Conservation (phyloP, 805 yeast genomes). For the Soucietia sequanensis region DNA sequence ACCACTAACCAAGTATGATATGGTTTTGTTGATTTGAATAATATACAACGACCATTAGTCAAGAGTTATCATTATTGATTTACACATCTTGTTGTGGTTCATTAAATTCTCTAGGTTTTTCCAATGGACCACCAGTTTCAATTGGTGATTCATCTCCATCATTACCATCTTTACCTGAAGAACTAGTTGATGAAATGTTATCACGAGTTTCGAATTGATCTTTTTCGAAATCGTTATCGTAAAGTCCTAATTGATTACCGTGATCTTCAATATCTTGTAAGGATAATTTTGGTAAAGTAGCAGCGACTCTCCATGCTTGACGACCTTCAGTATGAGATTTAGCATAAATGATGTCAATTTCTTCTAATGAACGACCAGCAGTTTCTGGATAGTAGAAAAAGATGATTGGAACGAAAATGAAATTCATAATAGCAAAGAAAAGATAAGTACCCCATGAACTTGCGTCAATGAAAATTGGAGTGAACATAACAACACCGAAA, state of each 20-base stretch:
- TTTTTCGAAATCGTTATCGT: conserved; percentile 44
- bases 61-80: too few species aligned
- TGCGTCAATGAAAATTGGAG: conserved; percentile 39
- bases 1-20: too few species aligned
- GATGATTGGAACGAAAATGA: conserved; percentile 35
- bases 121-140: not conserved
- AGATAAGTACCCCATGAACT: conserved; percentile 45
- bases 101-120: not conserved
- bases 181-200: conserved; percentile 19
- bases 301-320: conserved; percentile 64
- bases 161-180: conserved; percentile 9
- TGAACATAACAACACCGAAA: conserved; percentile 40
- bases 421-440: conserved; percentile 42
- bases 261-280: conserved; percentile 58
- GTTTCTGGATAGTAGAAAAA: conserved; percentile 32
- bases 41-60: too few species aligned
- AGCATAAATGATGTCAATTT: conserved; percentile 56
- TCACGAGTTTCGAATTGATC: conserved; percentile 32
- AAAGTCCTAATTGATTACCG: conserved; percentile 57
- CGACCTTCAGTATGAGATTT: conserved; percentile 57
- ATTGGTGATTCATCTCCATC: conserved; percentile 1
- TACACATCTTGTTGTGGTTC: too few species aligned
- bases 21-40: too few species aligned
- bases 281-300: conserved; percentile 57
- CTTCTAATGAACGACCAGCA: conserved; percentile 32